Base-by-base conservation (phyloP, 1,284 basidiomycete species). In the Heliocybe sulcata region DNA sequence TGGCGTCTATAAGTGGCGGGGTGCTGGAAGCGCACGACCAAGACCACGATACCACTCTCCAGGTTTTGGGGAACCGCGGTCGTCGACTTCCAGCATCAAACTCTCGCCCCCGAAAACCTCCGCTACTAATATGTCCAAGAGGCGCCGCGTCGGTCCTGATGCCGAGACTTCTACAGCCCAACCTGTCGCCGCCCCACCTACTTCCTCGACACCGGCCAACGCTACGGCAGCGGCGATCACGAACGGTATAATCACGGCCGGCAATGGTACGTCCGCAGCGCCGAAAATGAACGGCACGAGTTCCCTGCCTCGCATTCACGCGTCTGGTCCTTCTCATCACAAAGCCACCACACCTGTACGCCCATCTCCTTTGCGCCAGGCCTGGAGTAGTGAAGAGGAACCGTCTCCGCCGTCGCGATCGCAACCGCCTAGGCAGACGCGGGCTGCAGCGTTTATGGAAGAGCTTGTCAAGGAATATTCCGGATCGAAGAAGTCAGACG, bases 41-140 rank as follows among this genome's bases (percentile, higher is more conserved):
- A 77, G 77, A 55, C 87, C 85, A 65, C 81, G 85, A 42, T 85
- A 82, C 63, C 76, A 79, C 53, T 85, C 84, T 11, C 82, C 87
- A 52, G 80, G 82, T 6, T 88, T 89, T 64, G 79, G 82, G 11
- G 67, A 77, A 2, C 67, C 80, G 2, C 71, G 74, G 2, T 57
- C 72, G 55, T 66, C 74, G 49, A 61, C 75, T 56, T 75, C 58
- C 53, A 69, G 64, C 58, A 74, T 73, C 57, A 73, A 68, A 56
- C 55, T 72, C 11, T 65, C 72, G 14, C 67, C 72, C 23, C 67
- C 64, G 26, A 75, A 77, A 61, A 65, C 70, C 0, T 66, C 74
- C 29, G 71, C 70, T 54, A 68, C 71, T 12, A 83, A 86, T 63
- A 73, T 12, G 6, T 6, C 67, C 45, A 88, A 87, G 67, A 72